Base-by-base conservation (phyloP, 2,329 filamentous ascomycete species). In the Apiospora arundinis region DNA sequence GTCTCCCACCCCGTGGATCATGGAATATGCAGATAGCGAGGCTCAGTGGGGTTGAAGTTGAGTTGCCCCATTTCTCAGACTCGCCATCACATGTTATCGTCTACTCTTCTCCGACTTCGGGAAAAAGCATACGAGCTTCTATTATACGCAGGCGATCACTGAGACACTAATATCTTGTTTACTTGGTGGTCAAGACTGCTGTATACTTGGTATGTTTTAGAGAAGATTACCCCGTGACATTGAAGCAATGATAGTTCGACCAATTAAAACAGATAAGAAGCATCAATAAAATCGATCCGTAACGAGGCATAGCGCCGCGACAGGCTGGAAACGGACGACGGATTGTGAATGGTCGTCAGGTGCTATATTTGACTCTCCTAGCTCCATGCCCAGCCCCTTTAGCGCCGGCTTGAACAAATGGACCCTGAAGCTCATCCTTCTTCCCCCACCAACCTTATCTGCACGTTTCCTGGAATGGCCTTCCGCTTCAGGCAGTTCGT, bases 401-500 rank as follows among this genome's bases (percentile, higher is more conserved):
- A 63, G 56, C 56, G 56, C 56, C 56, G 56, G 56, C 32, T 63
- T 63, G 32, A 40, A n/a, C 32, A 9, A 5, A 63, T 63, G 56
- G 28, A 63, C 52, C 52, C 52, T 32, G 25, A 60, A 21, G 52
- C 28, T 11, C 52, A n/a, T 37, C 52, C 28, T n/a, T 32, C 21
- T 4, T 40, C 32, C 32, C 32, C 56, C 56, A 21, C 32, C 28
- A 63, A 40, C 56, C 56, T 63, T 63, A 37, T 63, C 56, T 21
- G 56, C 56, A 40, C 56, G 32, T 63, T 63, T 40, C 56, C 37
- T 40, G 32, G 56, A 37, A 18, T 23, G 21, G 56, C 56, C 56
- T 63, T 63, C 56, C 56, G 5, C 32, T 63, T 63, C 32, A n/a
- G 56, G 56, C 32, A 63, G 56, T 28, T 63, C 56, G 32, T n/a